A percentile compares a stretch with the other conserved stretches of the same genome.
Evolutionary conservation across 2,329 filamentous ascomycete genomes (phyloP).

Genomic region (Aspergillus sp.): DNA sequence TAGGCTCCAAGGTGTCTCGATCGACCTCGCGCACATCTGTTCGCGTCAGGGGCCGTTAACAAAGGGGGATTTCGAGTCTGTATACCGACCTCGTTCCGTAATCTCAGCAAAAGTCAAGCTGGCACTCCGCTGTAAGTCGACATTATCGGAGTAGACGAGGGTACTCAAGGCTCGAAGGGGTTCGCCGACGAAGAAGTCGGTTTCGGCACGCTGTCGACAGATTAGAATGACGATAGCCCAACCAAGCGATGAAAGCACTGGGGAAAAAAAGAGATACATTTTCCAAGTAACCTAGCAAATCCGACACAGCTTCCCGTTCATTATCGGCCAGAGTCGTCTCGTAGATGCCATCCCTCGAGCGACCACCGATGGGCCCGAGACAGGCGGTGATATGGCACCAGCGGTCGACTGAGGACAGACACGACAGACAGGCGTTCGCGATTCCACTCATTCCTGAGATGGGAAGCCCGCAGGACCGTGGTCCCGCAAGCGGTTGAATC

Average conservation of each 20-base stretch:
- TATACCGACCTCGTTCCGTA: slow-evolving; percentile 67
- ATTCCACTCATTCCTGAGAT: slow-evolving; percentile 30
- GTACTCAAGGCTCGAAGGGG: slow-evolving; percentile 89
- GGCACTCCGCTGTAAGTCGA: slow-evolving; percentile 92
- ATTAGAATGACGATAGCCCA: too few relatives aligned
- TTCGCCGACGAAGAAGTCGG: slow-evolving; percentile 96
- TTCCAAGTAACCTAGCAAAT: slow-evolving; percentile 89
- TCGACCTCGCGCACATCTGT: slow-evolving; percentile 94
- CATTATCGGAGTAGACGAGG: slow-evolving; percentile 96
- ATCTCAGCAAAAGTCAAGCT: slow-evolving; percentile 98
- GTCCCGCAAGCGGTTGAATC: slow-evolving; percentile 15
- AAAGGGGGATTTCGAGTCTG: not conserved
- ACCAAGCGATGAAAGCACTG: slow-evolving; percentile 6
- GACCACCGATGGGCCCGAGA: slow-evolving; percentile 47
- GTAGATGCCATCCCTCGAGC: slow-evolving; percentile 71
- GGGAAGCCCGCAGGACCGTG: slow-evolving; percentile 23
- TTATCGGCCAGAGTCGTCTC: slow-evolving; percentile 87
- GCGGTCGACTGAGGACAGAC: slow-evolving; percentile 34
- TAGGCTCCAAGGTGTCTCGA: slow-evolving; percentile 87
- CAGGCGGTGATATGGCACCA: slow-evolving; percentile 39
- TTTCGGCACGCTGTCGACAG: slow-evolving; percentile 63
- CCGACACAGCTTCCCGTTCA: slow-evolving; percentile 92
- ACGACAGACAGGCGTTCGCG: slow-evolving; percentile 34
- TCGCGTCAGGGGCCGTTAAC: too few relatives aligned
- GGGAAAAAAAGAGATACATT: slow-evolving; percentile 56